Evolutionary conservation across 2,329 filamentous ascomycete species (phyloP), one percentile per base, ranked within the genome.

Genomic region (Aspergillus udagawae): DNA sequence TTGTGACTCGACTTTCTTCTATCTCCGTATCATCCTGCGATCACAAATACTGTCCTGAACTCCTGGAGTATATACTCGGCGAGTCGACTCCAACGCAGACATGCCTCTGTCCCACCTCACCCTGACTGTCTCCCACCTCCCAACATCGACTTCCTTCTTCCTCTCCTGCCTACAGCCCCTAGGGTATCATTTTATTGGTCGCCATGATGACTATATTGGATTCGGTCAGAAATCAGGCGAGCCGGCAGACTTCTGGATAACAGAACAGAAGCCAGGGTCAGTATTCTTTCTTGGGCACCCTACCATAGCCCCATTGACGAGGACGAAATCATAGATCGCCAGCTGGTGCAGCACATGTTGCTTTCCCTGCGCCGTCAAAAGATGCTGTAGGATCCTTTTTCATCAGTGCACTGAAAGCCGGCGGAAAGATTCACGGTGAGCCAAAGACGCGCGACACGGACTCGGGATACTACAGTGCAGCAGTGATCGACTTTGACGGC

Each of bases 101-200:
- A 87, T 87, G 85, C 83, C 84, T 56, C 75, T 86, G 64, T 84
- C 84, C 47, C 84, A 86, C 68, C 79, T 86, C 59, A 84, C 83
- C 59, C 78, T 87, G 60, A 86, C 83, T 41, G 91, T 96, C 69
- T 87, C 86, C 59, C 87, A 92, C 73, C 84, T 96, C 54, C 85
- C 91, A 54, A 85, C 87, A 38, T 89, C 91, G 3, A 86, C 88
- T 51, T 94, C 91, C 7, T 96, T 95, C 79, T 96, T 91, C 75
- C 84, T 92, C 23, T 84, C 89, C 60, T 82, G 91, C 62, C 82
- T 91, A 7, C 90, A 93, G 65, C 88, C 90, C 3, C 81, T 96
- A 23, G 89, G 89, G 41, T 86, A 95, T 60, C 83, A 83, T 59
- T 95, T 86, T 70, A 82, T 91, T 60, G 84, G 83, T 55, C 78